Conservation (phyloP, 2,329 filamentous ascomycete genomes). For the Alternaria incomplexa region DNA sequence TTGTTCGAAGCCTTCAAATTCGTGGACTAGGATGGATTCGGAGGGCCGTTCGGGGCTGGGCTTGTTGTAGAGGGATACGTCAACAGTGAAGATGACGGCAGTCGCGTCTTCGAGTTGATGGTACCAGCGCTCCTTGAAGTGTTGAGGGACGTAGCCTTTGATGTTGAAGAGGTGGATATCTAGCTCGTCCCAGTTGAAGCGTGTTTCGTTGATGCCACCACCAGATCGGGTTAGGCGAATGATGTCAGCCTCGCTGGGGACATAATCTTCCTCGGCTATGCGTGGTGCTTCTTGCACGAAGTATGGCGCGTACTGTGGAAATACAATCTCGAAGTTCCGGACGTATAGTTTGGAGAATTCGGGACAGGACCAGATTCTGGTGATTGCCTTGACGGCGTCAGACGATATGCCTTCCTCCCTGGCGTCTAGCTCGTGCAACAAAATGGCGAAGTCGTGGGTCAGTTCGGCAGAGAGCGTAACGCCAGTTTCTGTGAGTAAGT, state of each 20-base stretch:
- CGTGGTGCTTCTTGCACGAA: slow-evolving; percentile 37
- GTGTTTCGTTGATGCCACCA: slow-evolving; percentile 42
- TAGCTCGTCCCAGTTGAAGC: slow-evolving; percentile 45
- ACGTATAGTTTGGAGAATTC: slow-evolving; percentile 42
- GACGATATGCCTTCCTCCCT: slow-evolving; percentile 32
- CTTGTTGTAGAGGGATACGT: slow-evolving; percentile 42
- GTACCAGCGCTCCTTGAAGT: slow-evolving; percentile 45
- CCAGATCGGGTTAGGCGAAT: slow-evolving; percentile 39
- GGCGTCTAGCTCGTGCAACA: slow-evolving; percentile 44
- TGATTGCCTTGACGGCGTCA: slow-evolving; percentile 35
- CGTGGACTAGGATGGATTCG: slow-evolving; percentile 38
- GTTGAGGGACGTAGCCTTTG: slow-evolving; percentile 36
- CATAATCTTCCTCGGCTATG: slow-evolving; percentile 35
- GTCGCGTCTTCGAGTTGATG: slow-evolving; percentile 45
- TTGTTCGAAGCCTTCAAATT: slow-evolving; percentile 39
- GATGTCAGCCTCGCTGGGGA: slow-evolving; percentile 44
- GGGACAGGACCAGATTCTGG: slow-evolving; percentile 36
- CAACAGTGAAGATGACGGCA: slow-evolving; percentile 41
- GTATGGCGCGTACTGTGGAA: slow-evolving; percentile 44
- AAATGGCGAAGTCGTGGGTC: slow-evolving; percentile 38
- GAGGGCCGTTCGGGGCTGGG: slow-evolving; percentile 33
- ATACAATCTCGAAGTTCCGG: slow-evolving; percentile 46
- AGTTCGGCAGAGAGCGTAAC: slow-evolving; percentile 32
- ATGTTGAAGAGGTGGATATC: slow-evolving; percentile 47
- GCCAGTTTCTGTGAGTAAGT: slow-evolving; percentile 44